phyloP scores from a whole-genome alignment of 768 basidiomycete genomes.

The Tricholoma saponaceum region DNA sequence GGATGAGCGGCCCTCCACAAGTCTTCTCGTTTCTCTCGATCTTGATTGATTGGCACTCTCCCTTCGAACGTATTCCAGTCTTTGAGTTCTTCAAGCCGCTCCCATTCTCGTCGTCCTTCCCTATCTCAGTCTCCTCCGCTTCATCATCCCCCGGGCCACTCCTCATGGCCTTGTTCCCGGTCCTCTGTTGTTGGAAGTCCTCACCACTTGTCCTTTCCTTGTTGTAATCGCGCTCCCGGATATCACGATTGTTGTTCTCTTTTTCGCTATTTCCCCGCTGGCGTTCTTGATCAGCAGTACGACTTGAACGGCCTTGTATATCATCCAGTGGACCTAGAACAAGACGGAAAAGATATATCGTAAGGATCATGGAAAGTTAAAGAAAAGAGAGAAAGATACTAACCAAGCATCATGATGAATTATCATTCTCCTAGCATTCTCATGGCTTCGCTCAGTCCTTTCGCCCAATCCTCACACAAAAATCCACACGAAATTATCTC shows the following conservation, averaged over 20 bases:
- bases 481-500: background rate
- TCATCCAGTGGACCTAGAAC: background rate
- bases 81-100: background rate
- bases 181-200: background rate
- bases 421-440: background rate
- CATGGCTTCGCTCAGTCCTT: background rate
- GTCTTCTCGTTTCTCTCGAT: background rate
- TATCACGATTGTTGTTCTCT: background rate
- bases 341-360: background rate
- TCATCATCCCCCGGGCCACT: background rate
- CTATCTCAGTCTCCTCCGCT: background rate
- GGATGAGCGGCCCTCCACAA: background rate
- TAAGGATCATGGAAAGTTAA: background rate
- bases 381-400: background rate
- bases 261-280: background rate
- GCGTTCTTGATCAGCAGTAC: background rate
- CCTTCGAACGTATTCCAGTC: background rate
- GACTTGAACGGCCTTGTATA: background rate
- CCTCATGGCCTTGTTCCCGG: background rate
- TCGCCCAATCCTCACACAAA: background rate
- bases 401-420: background rate
- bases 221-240: background rate
- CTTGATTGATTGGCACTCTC: background rate
- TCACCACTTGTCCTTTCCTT: background rate
- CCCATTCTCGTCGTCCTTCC: background rate